phyloP scores from a whole-genome alignment of 164 flowering plant species.

The Cinnamomum micranthum region DNA sequence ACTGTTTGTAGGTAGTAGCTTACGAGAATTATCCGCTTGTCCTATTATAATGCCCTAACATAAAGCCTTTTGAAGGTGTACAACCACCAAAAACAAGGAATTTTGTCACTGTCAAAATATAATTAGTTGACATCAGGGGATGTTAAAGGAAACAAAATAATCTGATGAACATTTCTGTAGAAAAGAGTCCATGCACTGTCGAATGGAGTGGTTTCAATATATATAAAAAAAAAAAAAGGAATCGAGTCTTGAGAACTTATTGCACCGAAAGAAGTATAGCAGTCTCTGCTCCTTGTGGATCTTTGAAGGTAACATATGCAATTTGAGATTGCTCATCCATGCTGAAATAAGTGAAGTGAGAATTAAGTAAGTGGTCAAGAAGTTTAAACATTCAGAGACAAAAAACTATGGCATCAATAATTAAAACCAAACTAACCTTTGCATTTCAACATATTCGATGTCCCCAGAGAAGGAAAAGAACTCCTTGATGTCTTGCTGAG shows the following conservation, averaged over 20 bases:
- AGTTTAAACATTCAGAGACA: no score
- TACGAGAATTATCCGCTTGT: no score
- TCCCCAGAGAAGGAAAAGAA: slow-evolving; percentile 44
- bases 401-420: neutral
- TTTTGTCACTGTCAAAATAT: neutral
- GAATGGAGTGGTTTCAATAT: no score
- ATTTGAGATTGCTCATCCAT: slow-evolving; percentile 62
- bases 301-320: slow-evolving; percentile 79
- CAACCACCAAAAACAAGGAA: neutral
- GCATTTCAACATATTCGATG: slow-evolving; percentile 37
- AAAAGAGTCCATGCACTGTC: neutral
- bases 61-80: no score
- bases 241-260: slow-evolving; percentile 9
- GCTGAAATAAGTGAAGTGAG: slow-evolving; percentile 23
- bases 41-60: no score
- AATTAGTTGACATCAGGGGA: neutral
- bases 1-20: no score
- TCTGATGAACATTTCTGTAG: neutral
- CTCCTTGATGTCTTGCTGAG: slow-evolving; percentile 22
- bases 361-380: no score
- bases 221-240: neutral
- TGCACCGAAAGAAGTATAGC: slow-evolving; percentile 73
- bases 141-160: neutral
- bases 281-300: slow-evolving; percentile 76
- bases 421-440: slow-evolving; percentile 20